Evolutionary conservation across 192 early-diverging fungal genomes (phyloP).

Genomic region (Oehlia diaphana): DNA sequence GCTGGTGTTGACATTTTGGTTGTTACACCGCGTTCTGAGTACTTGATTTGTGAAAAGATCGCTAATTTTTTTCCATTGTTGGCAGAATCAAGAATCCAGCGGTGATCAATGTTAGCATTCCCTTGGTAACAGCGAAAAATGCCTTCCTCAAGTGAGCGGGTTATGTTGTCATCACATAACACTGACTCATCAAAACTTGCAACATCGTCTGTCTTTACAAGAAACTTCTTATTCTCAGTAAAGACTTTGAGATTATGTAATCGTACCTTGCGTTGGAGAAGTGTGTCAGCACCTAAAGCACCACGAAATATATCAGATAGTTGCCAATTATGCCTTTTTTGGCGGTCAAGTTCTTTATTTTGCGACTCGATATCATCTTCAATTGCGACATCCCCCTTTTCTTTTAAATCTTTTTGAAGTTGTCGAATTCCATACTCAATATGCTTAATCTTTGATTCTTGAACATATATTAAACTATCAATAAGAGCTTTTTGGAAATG

Average conservation of each 20-base stretch:
- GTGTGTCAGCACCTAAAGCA: slow-evolving; percentile 1
- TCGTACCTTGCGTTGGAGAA: slow-evolving; percentile 14
- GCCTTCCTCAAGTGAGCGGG: slow-evolving; percentile 12
- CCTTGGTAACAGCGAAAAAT: slow-evolving; percentile 15
- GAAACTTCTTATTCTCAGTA: slow-evolving; percentile 11
- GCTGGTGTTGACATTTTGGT: no score
- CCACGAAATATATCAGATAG: slow-evolving; percentile 12
- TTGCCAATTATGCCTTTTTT: neutral
- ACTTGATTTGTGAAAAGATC: no score
- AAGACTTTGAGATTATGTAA: slow-evolving; percentile 1
- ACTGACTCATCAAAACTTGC: no score
- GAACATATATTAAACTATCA: slow-evolving; percentile 10
- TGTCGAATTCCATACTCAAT: no score
- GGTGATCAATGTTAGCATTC: slow-evolving; percentile 10
- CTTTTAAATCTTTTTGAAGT: no score
- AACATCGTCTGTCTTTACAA: neutral
- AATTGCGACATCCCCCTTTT: rapidly evolving
- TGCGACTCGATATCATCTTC: no score
- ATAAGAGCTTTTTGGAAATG: slow-evolving; percentile 24
- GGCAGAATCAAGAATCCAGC: neutral
- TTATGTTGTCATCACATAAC: no score
- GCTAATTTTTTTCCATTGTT: no score
- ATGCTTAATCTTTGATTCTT: neutral
- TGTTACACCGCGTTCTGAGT: no score
- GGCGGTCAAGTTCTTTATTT: neutral